Percentiles rank a stretch among this genome's conserved stretches.
These are phyloP conservation scores for Diospyros kaki DNA, from an alignment of 148 eudicot species.

Conservation along the genomic window DNA sequence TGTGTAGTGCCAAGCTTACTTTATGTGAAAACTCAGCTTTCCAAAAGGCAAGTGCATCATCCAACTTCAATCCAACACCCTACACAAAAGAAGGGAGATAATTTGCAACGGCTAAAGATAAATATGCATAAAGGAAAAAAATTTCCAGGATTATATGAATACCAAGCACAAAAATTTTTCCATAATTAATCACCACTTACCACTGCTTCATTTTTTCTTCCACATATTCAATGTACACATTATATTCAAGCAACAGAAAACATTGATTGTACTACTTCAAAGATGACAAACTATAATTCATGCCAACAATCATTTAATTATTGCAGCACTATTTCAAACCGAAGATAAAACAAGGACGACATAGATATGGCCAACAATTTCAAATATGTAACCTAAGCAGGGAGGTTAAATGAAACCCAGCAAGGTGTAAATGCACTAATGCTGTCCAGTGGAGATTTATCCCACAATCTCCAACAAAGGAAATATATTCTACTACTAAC, in stretches of 20 bases:
- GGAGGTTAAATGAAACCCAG: background rate
- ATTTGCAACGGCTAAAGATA: background rate
- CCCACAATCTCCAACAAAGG: background rate
- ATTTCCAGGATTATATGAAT: background rate
- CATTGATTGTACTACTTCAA: background rate
- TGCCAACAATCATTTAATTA: background rate
- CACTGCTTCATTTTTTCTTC: background rate
- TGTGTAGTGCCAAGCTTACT: slow-evolving; percentile 34
- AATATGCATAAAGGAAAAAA: slow-evolving; percentile 3
- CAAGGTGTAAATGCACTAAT: background rate
- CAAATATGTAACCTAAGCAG: background rate
- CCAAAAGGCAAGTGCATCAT: slow-evolving; percentile 98
- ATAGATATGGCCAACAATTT: background rate
- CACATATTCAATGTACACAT: background rate
- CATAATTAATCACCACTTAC: background rate
- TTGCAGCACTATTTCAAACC: background rate
- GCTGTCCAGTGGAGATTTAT: background rate
- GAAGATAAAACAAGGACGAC: background rate
- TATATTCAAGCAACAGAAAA: background rate
- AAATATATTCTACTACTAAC: background rate
- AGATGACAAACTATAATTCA: background rate
- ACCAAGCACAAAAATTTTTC: background rate
- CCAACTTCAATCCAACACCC: slow-evolving; percentile 96
- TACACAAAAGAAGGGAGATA: slow-evolving; percentile 12
- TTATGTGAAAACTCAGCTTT: slow-evolving; percentile 87